These are phyloP conservation scores for Aphanomyces cochlioides DNA, from an alignment of 352 stramenopile species.

Conservation along the genomic window DNA sequence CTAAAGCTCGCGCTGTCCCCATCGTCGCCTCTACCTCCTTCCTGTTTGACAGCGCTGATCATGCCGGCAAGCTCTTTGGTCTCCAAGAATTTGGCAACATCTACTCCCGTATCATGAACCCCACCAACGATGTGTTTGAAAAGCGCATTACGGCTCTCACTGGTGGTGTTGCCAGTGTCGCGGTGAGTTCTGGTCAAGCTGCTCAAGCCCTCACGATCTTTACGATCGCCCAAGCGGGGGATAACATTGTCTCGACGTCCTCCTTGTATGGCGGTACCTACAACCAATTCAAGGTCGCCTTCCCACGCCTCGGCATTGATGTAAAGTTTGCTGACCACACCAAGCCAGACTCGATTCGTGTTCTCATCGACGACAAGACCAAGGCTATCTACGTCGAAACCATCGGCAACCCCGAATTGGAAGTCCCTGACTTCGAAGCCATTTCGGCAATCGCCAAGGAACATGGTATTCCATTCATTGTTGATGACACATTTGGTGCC, in stretches of 20 bases:
- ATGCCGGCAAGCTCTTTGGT: conserved; percentile 62
- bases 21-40: conserved; percentile 93
- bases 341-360: conserved; percentile 76
- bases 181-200: conserved; percentile 88
- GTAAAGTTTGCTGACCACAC: conserved; percentile 94
- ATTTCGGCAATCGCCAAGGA: conserved; percentile 88
- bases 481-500: conserved; percentile 94
- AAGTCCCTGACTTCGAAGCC: conserved; percentile 91
- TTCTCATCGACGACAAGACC: conserved; percentile 82
- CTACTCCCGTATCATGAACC: conserved; percentile 94
- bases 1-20: conserved; percentile 77
- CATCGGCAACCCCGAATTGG: conserved; percentile 93
- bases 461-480: conserved; percentile 84
- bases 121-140: conserved; percentile 93
- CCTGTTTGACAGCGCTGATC: conserved; percentile 66
- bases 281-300: conserved; percentile 91
- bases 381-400: conserved; percentile 94
- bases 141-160: conserved; percentile 89
- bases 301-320: conserved; percentile 88
- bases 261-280: conserved; percentile 95
- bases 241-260: conserved; percentile 94
- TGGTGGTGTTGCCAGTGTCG: conserved; percentile 85
- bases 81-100: conserved; percentile 93
- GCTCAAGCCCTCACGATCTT: conserved; percentile 84
- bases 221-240: conserved; percentile 83